A percentile compares a stretch with the other conserved stretches of the same genome.
phyloP scores from a whole-genome alignment of 345 rosid genomes.

The Linum tenue region DNA sequence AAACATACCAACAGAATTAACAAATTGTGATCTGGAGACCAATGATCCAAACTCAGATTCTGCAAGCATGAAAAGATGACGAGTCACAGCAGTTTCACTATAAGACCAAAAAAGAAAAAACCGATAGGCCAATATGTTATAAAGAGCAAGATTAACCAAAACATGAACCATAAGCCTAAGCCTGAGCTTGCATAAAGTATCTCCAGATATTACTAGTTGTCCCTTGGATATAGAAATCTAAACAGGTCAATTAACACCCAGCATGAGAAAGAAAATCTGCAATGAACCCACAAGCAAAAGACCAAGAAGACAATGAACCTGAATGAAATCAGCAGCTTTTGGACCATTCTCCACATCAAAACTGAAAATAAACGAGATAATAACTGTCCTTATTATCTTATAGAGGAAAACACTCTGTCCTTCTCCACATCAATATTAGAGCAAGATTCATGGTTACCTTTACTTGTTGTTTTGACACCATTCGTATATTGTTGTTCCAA shows the following conservation, averaged over 20 bases:
- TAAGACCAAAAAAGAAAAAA: not conserved
- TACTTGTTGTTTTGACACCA: not conserved
- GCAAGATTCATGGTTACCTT: not conserved
- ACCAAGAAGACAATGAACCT: constrained; percentile 39
- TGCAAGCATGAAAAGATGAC: constrained; percentile 28
- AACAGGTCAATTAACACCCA: no score
- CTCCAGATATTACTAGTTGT: no score
- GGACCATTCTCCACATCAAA: constrained; percentile 91
- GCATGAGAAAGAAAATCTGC: not conserved
- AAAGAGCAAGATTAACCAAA: not conserved
- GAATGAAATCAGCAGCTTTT: constrained; percentile 82
- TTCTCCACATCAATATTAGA: no score
- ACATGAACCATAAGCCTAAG: not conserved
- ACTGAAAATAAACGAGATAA: constrained; percentile 27
- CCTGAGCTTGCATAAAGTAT: no score
- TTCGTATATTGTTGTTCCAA: not conserved
- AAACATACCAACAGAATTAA: constrained; percentile 72
- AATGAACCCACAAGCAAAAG: not conserved
- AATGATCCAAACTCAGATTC: constrained; percentile 40
- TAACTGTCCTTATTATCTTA: not conserved
- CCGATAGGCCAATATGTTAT: not conserved
- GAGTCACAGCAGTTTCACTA: not conserved
- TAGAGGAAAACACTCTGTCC: no score
- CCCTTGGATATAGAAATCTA: no score
- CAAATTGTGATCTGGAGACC: constrained; percentile 57